Evolutionary conservation across 371 early-diverging fungal genomes (phyloP), one percentile per base, ranked within the genome.

Genomic region (Lichtheimia ornata): DNA sequence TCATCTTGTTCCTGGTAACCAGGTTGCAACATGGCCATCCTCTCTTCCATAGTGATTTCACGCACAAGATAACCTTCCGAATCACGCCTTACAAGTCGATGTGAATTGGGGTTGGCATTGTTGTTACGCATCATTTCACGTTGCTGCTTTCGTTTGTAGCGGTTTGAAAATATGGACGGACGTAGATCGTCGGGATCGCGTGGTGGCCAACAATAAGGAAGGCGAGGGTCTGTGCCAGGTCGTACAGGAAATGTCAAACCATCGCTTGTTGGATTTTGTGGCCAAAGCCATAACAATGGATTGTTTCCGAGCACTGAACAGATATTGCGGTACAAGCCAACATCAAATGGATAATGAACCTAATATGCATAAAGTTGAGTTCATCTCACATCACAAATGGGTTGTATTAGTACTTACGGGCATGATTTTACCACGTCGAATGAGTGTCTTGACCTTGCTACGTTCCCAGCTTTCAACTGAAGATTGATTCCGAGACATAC

Each of bases 381-480:
- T 20, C 3, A n/a, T 15, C 55, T 6, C 9, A n/a, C 9, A n/a
- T 18, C 28, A 28, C 14, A 27, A 28, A 24, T 27, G 50, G 54
- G 40, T 17, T 28, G 12, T 27, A 12, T n/a, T n/a, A n/a, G n/a
- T 12, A 49, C 69, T 63, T 84, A 84, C 81, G 67, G 77, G 80
- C 57, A 69, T 72, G 45, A 88, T 81, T 66, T 88, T 84, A 44
- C 85, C 88, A 58, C 78, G 71, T 56, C 82, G 79, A 43, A 91
- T 83, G 59, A 94, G 79, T 28, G 73, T 85, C 15, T 86, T 89
- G 44, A 94, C 96, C 75, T 92, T 95, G 63, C 86, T 86, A 71
- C 91, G 93, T 55, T 88, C 88, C 82, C 81, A 84, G 18, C 75
- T 77, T 61, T 99, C 99, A 60, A 99, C 96, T 13, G 97, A 96